phyloP scores from a whole-genome alignment of 2,329 filamentous ascomycete genomes.

The Aspergillus pseudotamarii region DNA sequence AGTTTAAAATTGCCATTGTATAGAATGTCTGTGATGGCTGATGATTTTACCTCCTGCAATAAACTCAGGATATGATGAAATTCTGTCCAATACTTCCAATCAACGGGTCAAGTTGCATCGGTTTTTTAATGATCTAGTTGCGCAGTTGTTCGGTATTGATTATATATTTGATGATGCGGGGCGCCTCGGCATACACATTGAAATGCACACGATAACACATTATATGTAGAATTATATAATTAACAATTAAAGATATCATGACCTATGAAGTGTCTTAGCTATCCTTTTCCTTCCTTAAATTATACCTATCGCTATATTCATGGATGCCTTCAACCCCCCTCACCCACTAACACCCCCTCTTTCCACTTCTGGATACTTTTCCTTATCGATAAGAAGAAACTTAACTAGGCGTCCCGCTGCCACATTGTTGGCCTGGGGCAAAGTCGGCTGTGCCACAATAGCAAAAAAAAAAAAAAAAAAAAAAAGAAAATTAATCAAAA shows the following conservation, averaged over 20 bases:
- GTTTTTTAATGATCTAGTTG: background rate
- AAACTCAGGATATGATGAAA: background rate
- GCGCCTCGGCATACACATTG: background rate
- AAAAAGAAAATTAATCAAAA: background rate
- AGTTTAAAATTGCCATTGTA: background rate
- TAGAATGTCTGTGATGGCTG: background rate
- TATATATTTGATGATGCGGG: background rate
- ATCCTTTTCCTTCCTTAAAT: background rate
- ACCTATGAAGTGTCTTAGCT: background rate
- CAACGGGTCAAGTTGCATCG: background rate
- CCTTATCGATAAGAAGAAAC: slow-evolving; percentile 16
- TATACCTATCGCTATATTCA: background rate
- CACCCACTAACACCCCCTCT: background rate
- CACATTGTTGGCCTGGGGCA: slow-evolving; percentile 8
- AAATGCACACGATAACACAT: background rate
- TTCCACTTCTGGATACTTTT: background rate
- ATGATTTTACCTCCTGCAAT: background rate
- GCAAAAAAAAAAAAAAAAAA: slow-evolving; percentile 1
- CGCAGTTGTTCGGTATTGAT: background rate
- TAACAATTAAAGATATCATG: background rate
- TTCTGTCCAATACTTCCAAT: background rate
- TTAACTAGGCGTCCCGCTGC: background rate
- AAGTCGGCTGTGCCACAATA: background rate
- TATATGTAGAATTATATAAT: background rate
- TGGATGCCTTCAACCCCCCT: background rate